Evolutionary conservation across 306 rosid species (phyloP), one percentile per base, ranked within the genome.

Genomic region (Begonia masoniana): DNA sequence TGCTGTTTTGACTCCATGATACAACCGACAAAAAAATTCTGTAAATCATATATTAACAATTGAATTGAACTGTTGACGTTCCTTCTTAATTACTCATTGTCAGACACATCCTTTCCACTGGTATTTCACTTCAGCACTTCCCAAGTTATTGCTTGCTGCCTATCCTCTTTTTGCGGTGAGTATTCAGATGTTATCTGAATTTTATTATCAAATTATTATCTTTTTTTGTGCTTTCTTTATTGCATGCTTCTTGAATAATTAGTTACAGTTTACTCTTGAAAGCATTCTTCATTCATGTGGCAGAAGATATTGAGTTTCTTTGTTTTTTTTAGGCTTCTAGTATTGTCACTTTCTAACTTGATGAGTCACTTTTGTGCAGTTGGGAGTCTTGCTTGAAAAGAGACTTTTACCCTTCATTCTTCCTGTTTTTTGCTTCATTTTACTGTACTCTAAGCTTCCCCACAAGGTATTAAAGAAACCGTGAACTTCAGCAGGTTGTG

Each of bases 101-200:
- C 59, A 89, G 97, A 89, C 80, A 15, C 87, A 89, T 59, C 62
- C 94, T 52, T 69, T 74, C 61, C 83, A 89, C 66, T 89, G 97
- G 97, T 89, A 89, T 65, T 89, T 89, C 77, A 76, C 95, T 49
- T 89, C 95, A 48, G 95, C 94, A 7, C 94, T 89, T 35, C 97
- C 97, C 47, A 94, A 94, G 48, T 76, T 78, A 46, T 68, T 89
- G 74, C 91, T 89, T 78, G 95, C 72, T 68, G 89, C 87, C 60
- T 89, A 80, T 74, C 97, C 97, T 64, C 97, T 89, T 64, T 89
- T 80, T 55, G 55, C 85, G 80, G 97, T 85, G 54, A 67, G 93
- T 68, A 54, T 41, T 51, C 39, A 31, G 39, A 31, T 31, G 9
- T 31, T 31, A 31, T 31, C 39, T 31, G 8, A 31, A 31, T 4